Base-by-base conservation (phyloP, 2,329 filamentous ascomycete genomes). In the Trichoderma hamatum region DNA sequence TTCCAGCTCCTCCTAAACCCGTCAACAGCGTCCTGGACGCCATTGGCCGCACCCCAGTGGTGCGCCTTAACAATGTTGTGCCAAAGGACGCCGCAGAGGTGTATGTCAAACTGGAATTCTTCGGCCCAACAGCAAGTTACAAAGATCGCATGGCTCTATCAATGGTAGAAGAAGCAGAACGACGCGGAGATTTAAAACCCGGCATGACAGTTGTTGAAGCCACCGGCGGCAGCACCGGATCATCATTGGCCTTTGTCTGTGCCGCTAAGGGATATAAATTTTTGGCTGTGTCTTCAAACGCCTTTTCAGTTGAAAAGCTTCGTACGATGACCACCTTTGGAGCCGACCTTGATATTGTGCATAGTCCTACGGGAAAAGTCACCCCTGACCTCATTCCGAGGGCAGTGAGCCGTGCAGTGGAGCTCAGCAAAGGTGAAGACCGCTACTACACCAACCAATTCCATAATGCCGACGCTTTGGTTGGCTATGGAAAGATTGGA, bases 251-350 rank as follows among this genome's bases (percentile, higher is more conserved):
- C 21, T 49, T 62, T 19, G 21, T 62, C 7, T 62, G 26, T 24
- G 59, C 59, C 5, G 43, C 49, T 2, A 62, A 65, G 3, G 62
- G 62, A 14, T 65, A 65, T 24, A 24, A 26, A 9, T 65, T 65
- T 30, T 21, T 56, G 1, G 62, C 52, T 46, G 62, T 34, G n/a
- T 55, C 32, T 11, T 64, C 67, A 10, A 49, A 64, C 16, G 59
- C 60, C 19, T 65, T 69, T 26, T 67, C 70, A 9, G 30, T 46
- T 1, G 71, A 72, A 36, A 72, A 72, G 54, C n/a, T 70, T 24
- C 56, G 69, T 21, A 70, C 71, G 6, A 72, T 72, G 60, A 61
- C 70, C 7, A 61, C 70, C 1, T 62, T 70, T 3, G 71, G 71
- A 16, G 70, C 71, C 5, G 52, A 63, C 10, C 55, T 72, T 9